These are phyloP conservation scores for Durusdinium trenchii DNA, from an alignment of 73 alveolate genomes.

Conservation along the genomic window DNA sequence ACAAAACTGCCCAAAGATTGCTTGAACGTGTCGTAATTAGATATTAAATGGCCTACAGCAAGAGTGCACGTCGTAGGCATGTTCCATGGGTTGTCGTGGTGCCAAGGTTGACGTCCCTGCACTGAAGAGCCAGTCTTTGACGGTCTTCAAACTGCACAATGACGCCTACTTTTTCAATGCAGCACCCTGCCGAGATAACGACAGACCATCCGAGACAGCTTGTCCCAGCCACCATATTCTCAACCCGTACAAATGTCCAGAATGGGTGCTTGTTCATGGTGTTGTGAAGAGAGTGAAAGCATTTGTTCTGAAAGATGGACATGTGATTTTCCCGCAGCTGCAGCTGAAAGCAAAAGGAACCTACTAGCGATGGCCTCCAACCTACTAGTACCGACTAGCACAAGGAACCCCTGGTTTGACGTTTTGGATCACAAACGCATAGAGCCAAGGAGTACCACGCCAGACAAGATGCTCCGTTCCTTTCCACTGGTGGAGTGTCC, in stretches of 20 bases:
- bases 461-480: constrained; percentile 27
- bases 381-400: neutral
- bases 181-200: neutral
- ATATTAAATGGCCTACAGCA: too few species aligned
- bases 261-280: too few species aligned
- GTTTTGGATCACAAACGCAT: too few species aligned
- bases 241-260: neutral
- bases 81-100: too few species aligned
- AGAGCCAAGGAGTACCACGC: neutral
- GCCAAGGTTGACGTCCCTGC: too few species aligned
- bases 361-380: neutral
- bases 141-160: constrained; percentile 5
- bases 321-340: neutral
- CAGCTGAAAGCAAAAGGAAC: neutral
- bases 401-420: too few species aligned
- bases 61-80: too few species aligned
- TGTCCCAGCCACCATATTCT: too few species aligned
- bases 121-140: neutral
- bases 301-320: neutral
- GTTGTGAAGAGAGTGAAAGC: neutral
- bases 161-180: constrained; percentile 29
- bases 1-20: too few species aligned
- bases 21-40: too few species aligned
- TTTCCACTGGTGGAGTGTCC: constrained; percentile 54
- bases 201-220: neutral